Evolutionary conservation across 805 yeast genomes (phyloP).

Genomic region (Wickerhamiella lipophila): DNA sequence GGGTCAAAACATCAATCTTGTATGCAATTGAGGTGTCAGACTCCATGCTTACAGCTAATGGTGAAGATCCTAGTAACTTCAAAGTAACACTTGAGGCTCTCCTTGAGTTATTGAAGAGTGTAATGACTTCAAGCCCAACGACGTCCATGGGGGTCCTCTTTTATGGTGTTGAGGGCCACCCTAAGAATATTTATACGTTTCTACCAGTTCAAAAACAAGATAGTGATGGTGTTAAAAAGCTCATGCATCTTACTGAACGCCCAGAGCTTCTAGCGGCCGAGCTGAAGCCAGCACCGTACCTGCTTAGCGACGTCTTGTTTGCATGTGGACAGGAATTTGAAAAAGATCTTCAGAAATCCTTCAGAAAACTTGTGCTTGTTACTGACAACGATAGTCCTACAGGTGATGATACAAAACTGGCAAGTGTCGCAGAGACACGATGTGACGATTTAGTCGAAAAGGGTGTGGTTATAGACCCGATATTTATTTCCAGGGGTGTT

Average conservation of each 20-base stretch:
- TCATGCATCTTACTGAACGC: conserved; percentile 15
- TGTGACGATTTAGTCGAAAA: conserved; percentile 18
- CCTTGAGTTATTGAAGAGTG: conserved; percentile 48
- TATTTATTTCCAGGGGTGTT: conserved; percentile 12
- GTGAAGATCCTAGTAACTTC: conserved; percentile 14
- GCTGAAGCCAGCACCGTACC: conserved; percentile 8
- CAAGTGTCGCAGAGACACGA: conserved; percentile 21
- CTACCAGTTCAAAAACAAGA: conserved; percentile 16
- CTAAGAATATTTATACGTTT: conserved; percentile 25
- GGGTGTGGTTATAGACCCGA: conserved; percentile 17
- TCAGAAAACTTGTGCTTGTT: conserved; percentile 16
- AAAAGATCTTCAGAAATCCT: conserved; percentile 12
- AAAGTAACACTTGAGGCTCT: conserved; percentile 37
- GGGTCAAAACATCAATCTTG: conserved; percentile 27
- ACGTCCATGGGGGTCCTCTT: conserved; percentile 68
- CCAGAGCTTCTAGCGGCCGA: neutral
- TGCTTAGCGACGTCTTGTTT: conserved; percentile 12
- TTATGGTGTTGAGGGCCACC: conserved; percentile 26
- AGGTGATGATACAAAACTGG: neutral
- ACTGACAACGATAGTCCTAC: conserved; percentile 19
- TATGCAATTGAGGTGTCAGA: conserved; percentile 28
- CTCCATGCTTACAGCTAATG: conserved; percentile 21
- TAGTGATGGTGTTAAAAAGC: conserved; percentile 14
- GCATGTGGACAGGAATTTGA: conserved; percentile 13
- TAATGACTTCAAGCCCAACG: conserved; percentile 50